These are phyloP conservation scores for Salicornia ramosissima DNA, from an alignment of 148 eudicot species.

Conservation along the genomic window DNA sequence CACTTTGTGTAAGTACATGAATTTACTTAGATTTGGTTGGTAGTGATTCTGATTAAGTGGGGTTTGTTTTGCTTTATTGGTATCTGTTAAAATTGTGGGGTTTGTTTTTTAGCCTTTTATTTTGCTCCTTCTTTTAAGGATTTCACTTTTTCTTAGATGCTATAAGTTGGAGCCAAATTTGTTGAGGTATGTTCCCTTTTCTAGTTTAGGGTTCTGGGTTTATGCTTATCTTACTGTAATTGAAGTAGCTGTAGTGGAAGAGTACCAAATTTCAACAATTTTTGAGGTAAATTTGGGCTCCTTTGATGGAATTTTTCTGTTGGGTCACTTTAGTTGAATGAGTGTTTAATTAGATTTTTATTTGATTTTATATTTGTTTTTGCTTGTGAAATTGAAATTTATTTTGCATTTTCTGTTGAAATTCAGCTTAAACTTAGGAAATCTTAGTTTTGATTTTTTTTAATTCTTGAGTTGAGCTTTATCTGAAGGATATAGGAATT, in stretches of 20 bases:
- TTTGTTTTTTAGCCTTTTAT: not conserved
- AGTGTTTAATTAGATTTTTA: not conserved
- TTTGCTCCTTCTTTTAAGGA: not conserved
- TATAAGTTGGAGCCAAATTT: slow-evolving; percentile 18
- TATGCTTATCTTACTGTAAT: not conserved
- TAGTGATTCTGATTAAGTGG: slow-evolving; percentile 21
- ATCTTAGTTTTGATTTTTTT: no score
- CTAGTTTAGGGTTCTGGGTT: not conserved
- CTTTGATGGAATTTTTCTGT: slow-evolving; percentile 13
- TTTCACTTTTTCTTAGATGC: slow-evolving; percentile 8
- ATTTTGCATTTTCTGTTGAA: not conserved
- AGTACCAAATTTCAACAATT: not conserved
- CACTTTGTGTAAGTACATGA: not conserved
- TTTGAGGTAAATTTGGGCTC: not conserved
- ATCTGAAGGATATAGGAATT: slow-evolving; percentile 2
- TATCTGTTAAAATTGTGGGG: slow-evolving; percentile 15
- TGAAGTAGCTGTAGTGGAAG: not conserved
- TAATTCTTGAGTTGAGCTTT: slow-evolving; percentile 2
- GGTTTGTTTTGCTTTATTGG: slow-evolving; percentile 18
- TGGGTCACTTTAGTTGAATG: slow-evolving; percentile 5
- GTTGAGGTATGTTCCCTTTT: slow-evolving; percentile 24
- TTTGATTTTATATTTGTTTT: not conserved
- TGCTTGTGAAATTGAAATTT: not conserved
- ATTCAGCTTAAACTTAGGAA: no score
- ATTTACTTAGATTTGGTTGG: slow-evolving; percentile 10